Base-by-base conservation (phyloP, 768 basidiomycete species). In the Tricholoma saponaceum region DNA sequence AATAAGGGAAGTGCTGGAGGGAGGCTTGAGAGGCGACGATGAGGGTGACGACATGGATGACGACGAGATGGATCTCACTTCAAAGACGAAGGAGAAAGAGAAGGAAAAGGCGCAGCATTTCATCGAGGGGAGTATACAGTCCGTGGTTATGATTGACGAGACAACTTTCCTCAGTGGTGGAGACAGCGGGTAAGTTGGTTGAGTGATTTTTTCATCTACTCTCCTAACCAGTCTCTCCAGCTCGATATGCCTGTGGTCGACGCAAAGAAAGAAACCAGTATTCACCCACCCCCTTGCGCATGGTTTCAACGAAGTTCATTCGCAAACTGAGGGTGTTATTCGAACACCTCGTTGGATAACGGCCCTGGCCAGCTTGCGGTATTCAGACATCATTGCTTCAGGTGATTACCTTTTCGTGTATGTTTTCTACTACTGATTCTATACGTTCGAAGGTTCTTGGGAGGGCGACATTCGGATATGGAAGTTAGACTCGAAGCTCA, bases 91-190 rank as follows among this genome's bases (percentile, higher is more conserved):
- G 59, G 69, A 68, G 53, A 73, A 71, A 41, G 60, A 68, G 53
- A 73, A 71, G 43, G 60, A 60, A 39, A 67, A 64, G 55, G 60
- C 64, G 52, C 74, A 77, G 39, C 79, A 77, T 58, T 96, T 87
- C 64, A 76, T 94, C 8, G 97, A 98, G 69, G 96, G 95, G 0
- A 94, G 91, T 64, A 77, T 98, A 52, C 95, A 98, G 56, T 89
- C 87, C 62, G 88, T 96, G 14, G 87, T 90, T 13, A 95, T 98
- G 95, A 79, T 99, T 54, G 97, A 99, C 70, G 96, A 98, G 73
- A 83, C 83, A 32, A 92, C 87, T 5, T 95, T 98, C 69, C 73
- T 98, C 35, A 95, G 86, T 61, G 96, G 96, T 1, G 97, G 97
- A 4, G 95, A 99, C 70, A 95, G 91, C 66, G 97, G 96, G 95